These are phyloP conservation scores for Prototheca stagnorum DNA, from an alignment of 163 green algal species.

Conservation along the genomic window DNA sequence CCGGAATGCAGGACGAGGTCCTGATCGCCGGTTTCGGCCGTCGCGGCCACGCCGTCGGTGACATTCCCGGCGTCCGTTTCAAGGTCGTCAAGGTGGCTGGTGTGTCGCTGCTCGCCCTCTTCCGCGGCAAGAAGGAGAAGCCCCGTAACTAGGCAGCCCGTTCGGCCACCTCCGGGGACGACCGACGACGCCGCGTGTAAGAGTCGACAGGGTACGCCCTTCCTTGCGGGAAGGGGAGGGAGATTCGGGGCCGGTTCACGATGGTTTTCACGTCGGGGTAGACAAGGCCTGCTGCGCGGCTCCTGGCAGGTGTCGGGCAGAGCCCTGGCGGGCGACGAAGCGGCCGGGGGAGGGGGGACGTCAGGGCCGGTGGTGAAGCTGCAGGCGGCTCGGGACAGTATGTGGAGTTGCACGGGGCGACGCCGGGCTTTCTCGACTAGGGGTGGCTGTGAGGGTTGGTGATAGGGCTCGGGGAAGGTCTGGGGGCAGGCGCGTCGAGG, in stretches of 20 bases:
- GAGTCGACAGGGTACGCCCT: too few species aligned
- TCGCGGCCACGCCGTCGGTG: conserved; percentile 92
- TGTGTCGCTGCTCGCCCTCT: conserved; percentile 91
- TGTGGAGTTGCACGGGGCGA: too few species aligned
- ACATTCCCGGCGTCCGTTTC: conserved; percentile 99
- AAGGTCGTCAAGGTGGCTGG: conserved; percentile 99
- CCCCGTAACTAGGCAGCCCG: conserved; percentile 46
- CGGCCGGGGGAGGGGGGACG: too few species aligned
- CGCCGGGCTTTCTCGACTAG: too few species aligned
- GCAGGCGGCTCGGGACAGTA: too few species aligned
- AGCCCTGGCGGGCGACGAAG: background rate
- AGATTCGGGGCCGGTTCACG: background rate
- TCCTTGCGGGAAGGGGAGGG: background rate
- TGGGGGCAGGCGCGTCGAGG: too few species aligned
- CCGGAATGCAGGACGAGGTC: conserved; percentile 97
- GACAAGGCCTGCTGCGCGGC: background rate
- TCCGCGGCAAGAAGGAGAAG: conserved; percentile 99
- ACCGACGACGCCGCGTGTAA: too few species aligned
- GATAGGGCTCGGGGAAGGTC: too few species aligned
- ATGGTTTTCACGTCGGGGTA: background rate
- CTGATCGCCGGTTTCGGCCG: conserved; percentile 97
- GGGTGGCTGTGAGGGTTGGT: too few species aligned
- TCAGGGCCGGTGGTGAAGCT: too few species aligned
- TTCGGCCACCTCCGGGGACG: too few species aligned
- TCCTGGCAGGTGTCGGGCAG: background rate